These are phyloP conservation scores for Fusarium setosum DNA, from an alignment of 2,329 filamentous ascomycete species.

Conservation along the genomic window DNA sequence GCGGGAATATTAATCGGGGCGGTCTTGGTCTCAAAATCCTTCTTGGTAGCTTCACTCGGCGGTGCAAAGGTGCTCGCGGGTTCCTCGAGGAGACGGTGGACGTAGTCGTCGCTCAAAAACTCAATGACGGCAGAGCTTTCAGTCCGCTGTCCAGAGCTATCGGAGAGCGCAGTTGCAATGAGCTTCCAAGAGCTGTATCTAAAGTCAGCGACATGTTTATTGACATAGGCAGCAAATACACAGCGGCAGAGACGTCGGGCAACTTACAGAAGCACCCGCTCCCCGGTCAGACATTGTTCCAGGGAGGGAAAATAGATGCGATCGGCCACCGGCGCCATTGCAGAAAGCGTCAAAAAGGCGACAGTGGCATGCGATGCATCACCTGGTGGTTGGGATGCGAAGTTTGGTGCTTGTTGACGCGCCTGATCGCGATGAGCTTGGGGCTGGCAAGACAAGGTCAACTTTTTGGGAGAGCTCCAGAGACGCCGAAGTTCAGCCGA, in stretches of 20 bases:
- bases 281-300: constrained; percentile 85
- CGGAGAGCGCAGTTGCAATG: constrained; percentile 64
- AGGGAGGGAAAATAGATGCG: constrained; percentile 84
- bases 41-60: constrained; percentile 71
- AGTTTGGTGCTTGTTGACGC: constrained; percentile 48
- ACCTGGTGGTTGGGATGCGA: constrained; percentile 45
- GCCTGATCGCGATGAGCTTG: constrained; percentile 47
- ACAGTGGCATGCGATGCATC: constrained; percentile 53
- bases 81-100: constrained; percentile 74
- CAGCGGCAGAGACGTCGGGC: constrained; percentile 8
- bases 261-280: constrained; percentile 82
- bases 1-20: constrained; percentile 87
- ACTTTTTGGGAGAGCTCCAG: constrained; percentile 47
- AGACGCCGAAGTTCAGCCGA: constrained; percentile 43
- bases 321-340: constrained; percentile 79
- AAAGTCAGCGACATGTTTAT: constrained; percentile 39
- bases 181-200: constrained; percentile 70
- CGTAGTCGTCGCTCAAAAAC: constrained; percentile 79
- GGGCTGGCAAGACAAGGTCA: constrained; percentile 31
- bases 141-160: constrained; percentile 68
- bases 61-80: constrained; percentile 76
- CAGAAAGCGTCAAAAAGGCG: constrained; percentile 62
- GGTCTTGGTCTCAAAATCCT: constrained; percentile 84
- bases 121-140: constrained; percentile 66
- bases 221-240: constrained; percentile 22